Base-by-base conservation (phyloP, 2,329 filamentous ascomycete genomes). In the Epichloe sibirici region DNA sequence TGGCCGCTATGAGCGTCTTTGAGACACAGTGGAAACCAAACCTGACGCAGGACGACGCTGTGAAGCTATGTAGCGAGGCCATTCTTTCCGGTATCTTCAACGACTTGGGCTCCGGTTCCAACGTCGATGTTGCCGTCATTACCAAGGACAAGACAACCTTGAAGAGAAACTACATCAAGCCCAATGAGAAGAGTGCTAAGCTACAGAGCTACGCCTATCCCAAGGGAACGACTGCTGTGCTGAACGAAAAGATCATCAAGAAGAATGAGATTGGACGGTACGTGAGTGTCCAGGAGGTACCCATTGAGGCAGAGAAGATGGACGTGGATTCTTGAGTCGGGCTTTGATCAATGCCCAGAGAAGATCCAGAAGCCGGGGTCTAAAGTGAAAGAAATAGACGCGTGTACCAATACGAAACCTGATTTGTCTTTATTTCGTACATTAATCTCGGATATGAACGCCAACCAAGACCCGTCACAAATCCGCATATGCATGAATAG, bases 81-180 rank as follows among this genome's bases (percentile, higher is more conserved):
- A 96, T 98, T 65, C 77, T 90, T 73, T 86, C 94, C 11, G 93
- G 93, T 83, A 95, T 98, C 73, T 98, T 93, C 77, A 98, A 98
- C 77, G 93, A 98, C 72, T 69, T 98, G 67, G 93, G 93, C 13
- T 96, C 90, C 3, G 93, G 93, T 63, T 95, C 88, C 67, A 98
- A 98, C 68, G 93, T 98, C 53, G 94, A 98, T 66, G 87, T 98
- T 37, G 91, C 90, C 58, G 81, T 98, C 63, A 98, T 98, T 67
- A 95, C 91, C 56, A 80, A 85, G 63, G 90, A 96, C 62, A 96
- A 95, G 83, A 95, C 93, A 31, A 93, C 88, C 31, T 72, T 98
- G 66, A 79, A 94, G 79, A 81, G 93, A 65, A 95, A 95, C 74
- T 93, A 87, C 75, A 86, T 94, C 69, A 91, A 79, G 68, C 93